A percentile compares a stretch with the other conserved stretches of the same genome.
These are phyloP conservation scores for Synchytrium microbalum DNA, from an alignment of 371 early-diverging fungal genomes.

Conservation along the genomic window DNA sequence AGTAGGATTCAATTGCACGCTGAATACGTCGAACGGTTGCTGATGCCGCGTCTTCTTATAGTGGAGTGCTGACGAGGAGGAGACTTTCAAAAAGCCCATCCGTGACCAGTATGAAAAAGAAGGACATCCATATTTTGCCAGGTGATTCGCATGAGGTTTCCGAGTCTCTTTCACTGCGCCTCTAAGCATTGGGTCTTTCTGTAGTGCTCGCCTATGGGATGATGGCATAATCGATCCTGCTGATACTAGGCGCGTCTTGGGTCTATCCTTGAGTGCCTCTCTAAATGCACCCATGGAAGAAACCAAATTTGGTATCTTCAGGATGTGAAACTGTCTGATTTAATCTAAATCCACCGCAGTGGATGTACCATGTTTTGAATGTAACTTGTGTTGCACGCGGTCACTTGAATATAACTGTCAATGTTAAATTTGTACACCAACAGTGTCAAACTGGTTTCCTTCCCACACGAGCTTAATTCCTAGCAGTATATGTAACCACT, in stretches of 20 bases:
- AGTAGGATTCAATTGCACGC: neutral
- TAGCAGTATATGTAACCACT: too few species aligned
- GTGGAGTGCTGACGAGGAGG: slow-evolving; percentile 67
- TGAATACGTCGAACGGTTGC: neutral
- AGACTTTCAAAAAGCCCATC: slow-evolving; percentile 80
- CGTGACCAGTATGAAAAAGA: slow-evolving; percentile 82
- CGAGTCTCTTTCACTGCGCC: neutral
- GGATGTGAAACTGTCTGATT: slow-evolving; percentile 65
- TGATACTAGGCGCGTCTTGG: slow-evolving; percentile 84
- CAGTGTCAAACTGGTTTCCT: too few species aligned
- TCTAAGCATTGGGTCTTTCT: neutral
- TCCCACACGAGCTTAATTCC: too few species aligned
- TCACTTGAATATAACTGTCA: too few species aligned
- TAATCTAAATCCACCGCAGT: too few species aligned
- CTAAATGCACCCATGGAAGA: slow-evolving; percentile 68
- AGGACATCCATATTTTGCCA: slow-evolving; percentile 84
- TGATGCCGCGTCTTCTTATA: slow-evolving; percentile 16
- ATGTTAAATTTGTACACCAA: too few species aligned
- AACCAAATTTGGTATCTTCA: slow-evolving; percentile 90
- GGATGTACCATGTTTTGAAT: too few species aligned
- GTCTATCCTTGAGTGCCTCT: slow-evolving; percentile 76
- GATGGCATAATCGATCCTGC: slow-evolving; percentile 92
- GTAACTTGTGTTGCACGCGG: too few species aligned
- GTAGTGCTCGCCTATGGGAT: slow-evolving; percentile 72
- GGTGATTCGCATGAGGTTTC: slow-evolving; percentile 8